These are phyloP conservation scores for Coniosporium apollinis DNA, from an alignment of 495 filamentous ascomycete genomes.

Conservation along the genomic window DNA sequence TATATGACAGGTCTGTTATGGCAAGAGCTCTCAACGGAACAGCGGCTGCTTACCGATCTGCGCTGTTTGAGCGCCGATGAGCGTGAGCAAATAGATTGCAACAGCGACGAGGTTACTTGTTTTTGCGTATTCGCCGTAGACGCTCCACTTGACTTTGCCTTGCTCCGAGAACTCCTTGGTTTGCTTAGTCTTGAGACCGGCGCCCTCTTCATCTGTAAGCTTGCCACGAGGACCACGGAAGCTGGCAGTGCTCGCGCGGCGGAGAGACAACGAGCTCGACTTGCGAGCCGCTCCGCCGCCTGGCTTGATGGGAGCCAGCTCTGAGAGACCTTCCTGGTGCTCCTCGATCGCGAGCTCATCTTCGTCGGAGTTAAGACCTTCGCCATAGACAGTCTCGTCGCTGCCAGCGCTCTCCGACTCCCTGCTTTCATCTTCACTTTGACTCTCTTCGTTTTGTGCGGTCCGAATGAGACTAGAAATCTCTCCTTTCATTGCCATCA, in stretches of 20 bases:
- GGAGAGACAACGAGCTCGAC: slow-evolving; percentile 56
- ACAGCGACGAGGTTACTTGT: slow-evolving; percentile 83
- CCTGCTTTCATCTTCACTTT: slow-evolving; percentile 33
- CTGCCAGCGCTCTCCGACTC: slow-evolving; percentile 31
- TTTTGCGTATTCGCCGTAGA: slow-evolving; percentile 54
- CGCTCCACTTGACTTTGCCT: slow-evolving; percentile 90
- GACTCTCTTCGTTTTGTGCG: slow-evolving; percentile 46
- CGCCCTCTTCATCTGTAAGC: slow-evolving; percentile 65
- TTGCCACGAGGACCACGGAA: slow-evolving; percentile 76
- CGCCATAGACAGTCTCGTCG: slow-evolving; percentile 41
- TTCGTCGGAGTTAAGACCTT: slow-evolving; percentile 23
- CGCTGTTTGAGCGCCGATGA: slow-evolving; percentile 65
- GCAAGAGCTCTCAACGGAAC: background rate
- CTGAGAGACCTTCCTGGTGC: slow-evolving; percentile 47
- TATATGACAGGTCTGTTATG: slow-evolving; percentile 1
- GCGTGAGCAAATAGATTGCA: slow-evolving; percentile 55
- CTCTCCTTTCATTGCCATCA: slow-evolving; percentile 85
- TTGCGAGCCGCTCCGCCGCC: slow-evolving; percentile 30
- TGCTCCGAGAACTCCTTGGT: slow-evolving; percentile 76
- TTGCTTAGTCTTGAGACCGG: slow-evolving; percentile 56
- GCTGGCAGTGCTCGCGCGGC: slow-evolving; percentile 80
- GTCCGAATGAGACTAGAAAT: slow-evolving; percentile 75
- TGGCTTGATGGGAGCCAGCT: slow-evolving; percentile 54
- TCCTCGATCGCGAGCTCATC: slow-evolving; percentile 45
- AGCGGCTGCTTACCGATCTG: slow-evolving; percentile 35